Conservation (phyloP, 73 alveolate genomes). For the Stentor coeruleus region DNA sequence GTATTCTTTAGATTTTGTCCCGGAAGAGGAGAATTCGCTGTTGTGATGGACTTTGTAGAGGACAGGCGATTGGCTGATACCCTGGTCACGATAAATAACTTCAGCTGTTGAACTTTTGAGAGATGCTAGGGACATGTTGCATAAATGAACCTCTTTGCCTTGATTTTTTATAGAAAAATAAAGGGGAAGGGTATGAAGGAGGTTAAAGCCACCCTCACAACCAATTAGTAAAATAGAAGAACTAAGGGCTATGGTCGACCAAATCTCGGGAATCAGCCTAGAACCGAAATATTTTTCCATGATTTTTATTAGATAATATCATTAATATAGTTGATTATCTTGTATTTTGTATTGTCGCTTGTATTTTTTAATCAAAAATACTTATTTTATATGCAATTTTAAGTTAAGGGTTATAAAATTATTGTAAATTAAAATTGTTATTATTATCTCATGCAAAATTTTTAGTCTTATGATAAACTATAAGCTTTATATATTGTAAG, state of each 20-base stretch:
- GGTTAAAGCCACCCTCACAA: conserved; percentile 4
- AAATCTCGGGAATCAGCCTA: not conserved
- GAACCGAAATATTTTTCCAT: not conserved
- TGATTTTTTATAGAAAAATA: not conserved
- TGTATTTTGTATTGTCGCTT: too few species aligned
- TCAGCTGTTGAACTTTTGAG: not conserved
- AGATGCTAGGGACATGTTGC: not conserved
- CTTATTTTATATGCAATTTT: too few species aligned
- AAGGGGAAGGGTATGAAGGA: not conserved
- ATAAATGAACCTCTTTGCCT: not conserved
- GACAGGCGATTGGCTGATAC: not conserved
- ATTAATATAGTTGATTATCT: too few species aligned
- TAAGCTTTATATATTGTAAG: too few species aligned
- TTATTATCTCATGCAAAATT: too few species aligned
- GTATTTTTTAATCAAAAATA: too few species aligned
- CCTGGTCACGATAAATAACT: not conserved
- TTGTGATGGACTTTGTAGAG: not conserved
- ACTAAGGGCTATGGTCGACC: not conserved
- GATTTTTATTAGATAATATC: too few species aligned
- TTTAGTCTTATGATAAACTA: too few species aligned
- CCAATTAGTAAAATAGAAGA: not conserved
- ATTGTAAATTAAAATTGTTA: too few species aligned
- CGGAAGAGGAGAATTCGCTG: not conserved
- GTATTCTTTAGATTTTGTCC: not conserved
- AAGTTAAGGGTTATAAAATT: too few species aligned